These are phyloP conservation scores for Amoebophrya sp. DNA, from an alignment of 169 alveolate species.

Conservation along the genomic window DNA sequence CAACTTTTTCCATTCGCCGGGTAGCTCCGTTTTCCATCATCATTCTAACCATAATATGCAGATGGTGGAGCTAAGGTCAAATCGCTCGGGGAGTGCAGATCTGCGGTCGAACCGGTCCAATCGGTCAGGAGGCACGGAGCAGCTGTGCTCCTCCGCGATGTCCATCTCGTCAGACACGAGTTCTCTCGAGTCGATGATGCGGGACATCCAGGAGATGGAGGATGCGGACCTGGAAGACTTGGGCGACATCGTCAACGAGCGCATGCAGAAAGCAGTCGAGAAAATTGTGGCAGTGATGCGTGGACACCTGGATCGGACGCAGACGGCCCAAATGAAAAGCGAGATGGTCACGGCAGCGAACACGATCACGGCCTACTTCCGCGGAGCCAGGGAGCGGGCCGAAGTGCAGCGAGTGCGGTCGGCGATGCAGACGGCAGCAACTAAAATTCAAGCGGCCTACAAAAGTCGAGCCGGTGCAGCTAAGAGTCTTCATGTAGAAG, in stretches of 20 bases:
- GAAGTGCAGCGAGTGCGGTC: not conserved
- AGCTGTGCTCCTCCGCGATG: not conserved
- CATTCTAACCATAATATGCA: not conserved
- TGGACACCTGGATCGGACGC: not conserved
- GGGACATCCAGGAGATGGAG: not conserved
- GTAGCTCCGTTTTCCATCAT: not conserved
- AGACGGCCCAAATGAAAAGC: not conserved
- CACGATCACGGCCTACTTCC: constrained; percentile 16
- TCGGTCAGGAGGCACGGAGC: not conserved
- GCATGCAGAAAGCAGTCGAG: not conserved
- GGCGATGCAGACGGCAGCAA: not conserved
- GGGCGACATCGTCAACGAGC: not conserved
- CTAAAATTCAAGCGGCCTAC: not conserved
- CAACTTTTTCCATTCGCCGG: not conserved
- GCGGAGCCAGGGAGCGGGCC: constrained; percentile 11
- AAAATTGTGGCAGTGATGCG: not conserved
- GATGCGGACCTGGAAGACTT: not conserved
- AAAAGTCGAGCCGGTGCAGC: not conserved
- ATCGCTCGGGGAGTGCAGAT: no score
- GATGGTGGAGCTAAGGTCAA: no score
- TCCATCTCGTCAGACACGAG: not conserved
- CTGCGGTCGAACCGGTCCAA: not conserved
- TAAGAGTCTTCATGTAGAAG: no score
- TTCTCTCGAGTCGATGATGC: not conserved
- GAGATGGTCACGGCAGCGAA: not conserved